Base-by-base conservation (phyloP, 2,329 filamentous ascomycete species). In the Penicillium capsulatum region DNA sequence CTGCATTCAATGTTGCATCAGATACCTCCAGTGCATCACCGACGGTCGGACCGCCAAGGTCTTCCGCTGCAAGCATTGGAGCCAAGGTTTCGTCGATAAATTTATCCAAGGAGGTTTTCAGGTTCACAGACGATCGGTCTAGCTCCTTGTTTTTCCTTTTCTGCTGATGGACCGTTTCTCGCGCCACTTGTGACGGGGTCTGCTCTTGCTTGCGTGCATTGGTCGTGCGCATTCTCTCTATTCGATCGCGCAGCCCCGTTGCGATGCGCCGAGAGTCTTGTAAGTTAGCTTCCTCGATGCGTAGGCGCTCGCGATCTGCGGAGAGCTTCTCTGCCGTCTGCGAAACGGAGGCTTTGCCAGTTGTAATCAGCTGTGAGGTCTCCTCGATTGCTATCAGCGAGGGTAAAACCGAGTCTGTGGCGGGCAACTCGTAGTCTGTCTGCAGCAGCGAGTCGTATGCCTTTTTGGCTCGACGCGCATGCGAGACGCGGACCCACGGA, bases 31-130 rank as follows among this genome's bases (percentile, higher is more conserved):
- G 72, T 52, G 83, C 71, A 50, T 87, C 83, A 3, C 88, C 86
- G 1, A 90, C 86, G 8, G 89, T 83, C 0, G 88, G 87, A 0
- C 88, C 87, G 6, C 88, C 88, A 1, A 90, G 73, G 56, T 89
- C 85, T 66, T 94, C 88, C 1, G 86, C 85, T 5, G 86, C 87
- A 30, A 94, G 71, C 79, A 91, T 85, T 3, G 77, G 67, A 1
- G 84, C 84, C 1, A 94, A 73, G 28, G 79, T 75, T 30, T 79
- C 69, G 45, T 86, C 78, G 41, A 91, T 81, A 56, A 94, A 94
- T 11, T 68, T 69, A 47, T 83, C 77, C 39, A 94, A 73, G 0
- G 77, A 73, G 41, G 74, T 75, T 39, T 84, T 76, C 11, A 92
- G 68, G 29, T 68, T 71, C 2, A 71, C 68, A 1, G 81, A 83